These are phyloP conservation scores for Myxozyma geophila DNA, from an alignment of 805 yeast species.

Conservation along the genomic window DNA sequence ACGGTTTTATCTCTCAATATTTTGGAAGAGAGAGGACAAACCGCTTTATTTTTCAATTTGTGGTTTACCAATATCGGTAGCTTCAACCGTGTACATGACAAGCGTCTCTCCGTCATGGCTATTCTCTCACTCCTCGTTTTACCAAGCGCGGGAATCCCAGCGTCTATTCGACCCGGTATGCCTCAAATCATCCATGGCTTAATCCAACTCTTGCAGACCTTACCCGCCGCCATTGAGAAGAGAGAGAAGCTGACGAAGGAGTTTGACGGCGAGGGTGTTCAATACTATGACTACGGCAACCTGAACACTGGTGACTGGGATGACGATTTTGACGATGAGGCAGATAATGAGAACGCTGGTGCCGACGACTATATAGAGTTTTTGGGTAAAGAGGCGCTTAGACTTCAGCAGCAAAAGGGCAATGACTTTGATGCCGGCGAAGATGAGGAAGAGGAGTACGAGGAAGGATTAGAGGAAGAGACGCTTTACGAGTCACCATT, in stretches of 20 bases:
- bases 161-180: slow-evolving; percentile 39
- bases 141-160: slow-evolving; percentile 45
- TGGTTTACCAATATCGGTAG: slow-evolving; percentile 68
- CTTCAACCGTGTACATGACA: slow-evolving; percentile 74
- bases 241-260: slow-evolving; percentile 67
- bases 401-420: slow-evolving; percentile 13
- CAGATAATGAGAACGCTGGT: slow-evolving; percentile 45
- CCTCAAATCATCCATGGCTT: slow-evolving; percentile 58
- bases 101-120: slow-evolving; percentile 75
- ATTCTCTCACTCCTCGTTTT: slow-evolving; percentile 55
- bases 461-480: slow-evolving; percentile 67
- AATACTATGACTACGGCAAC: slow-evolving; percentile 39
- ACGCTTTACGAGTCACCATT: slow-evolving; percentile 78
- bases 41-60: slow-evolving; percentile 58
- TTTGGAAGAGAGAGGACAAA: slow-evolving; percentile 52
- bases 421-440: background rate
- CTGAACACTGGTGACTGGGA: slow-evolving; percentile 40
- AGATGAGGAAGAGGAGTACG: slow-evolving; percentile 40
- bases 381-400: slow-evolving; percentile 27
- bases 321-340: slow-evolving; percentile 43
- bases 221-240: slow-evolving; percentile 73
- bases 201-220: slow-evolving; percentile 56
- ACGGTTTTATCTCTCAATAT: slow-evolving; percentile 57
- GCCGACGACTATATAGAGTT: slow-evolving; percentile 35
- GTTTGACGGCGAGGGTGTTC: slow-evolving; percentile 46